Base-by-base conservation (phyloP, 768 basidiomycete species). In the Termitomyces titanicus region DNA sequence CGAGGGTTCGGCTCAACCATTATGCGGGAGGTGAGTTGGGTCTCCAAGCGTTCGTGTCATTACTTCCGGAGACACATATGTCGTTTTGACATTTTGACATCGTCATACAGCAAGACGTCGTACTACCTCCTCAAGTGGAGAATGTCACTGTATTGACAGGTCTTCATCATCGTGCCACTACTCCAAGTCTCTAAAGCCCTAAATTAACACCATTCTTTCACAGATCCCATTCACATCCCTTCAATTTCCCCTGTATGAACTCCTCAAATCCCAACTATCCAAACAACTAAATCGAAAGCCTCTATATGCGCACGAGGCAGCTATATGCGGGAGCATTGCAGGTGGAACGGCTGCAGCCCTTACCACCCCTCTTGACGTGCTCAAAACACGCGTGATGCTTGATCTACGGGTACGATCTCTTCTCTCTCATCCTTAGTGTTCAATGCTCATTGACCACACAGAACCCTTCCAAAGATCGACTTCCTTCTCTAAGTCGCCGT, bases 331-430 rank as follows among this genome's bases (percentile, higher is more conserved):
- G 3, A 91, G 88, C 64, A 75, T 96, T 44, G 90, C 97, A 0
- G 97, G 97, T 8, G 96, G 89, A 0, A 73, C 91, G 25, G 94
- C 94, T 5, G 96, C 94, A 0, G 91, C 88, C 0, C 61, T 88
- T 34, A 98, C 97, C 1, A 98, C 97, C 0, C 97, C 97, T 1
- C 75, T 99, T 29, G 97, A 99, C 64, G 97, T 98, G 2, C 79
- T 97, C 33, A 99, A 99, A 69, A 99, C 97, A 1, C 82, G 97
- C 17, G 89, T 97, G 42, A 99, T 99, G 97, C 80, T 98, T 8
- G 94, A 96, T 64, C 77, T 90, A 51, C 78, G 87, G 65, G 94
- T 94, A 61, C 51, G 83, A 31, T 42, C 56, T 24, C 51, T 39
- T 20, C n/a, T 27, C 33, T 22, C 44, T 29, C 49, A 34, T 25